Evolutionary conservation across 352 stramenopile genomes (phyloP).

Genomic region (Globisporangium okanoganense): DNA sequence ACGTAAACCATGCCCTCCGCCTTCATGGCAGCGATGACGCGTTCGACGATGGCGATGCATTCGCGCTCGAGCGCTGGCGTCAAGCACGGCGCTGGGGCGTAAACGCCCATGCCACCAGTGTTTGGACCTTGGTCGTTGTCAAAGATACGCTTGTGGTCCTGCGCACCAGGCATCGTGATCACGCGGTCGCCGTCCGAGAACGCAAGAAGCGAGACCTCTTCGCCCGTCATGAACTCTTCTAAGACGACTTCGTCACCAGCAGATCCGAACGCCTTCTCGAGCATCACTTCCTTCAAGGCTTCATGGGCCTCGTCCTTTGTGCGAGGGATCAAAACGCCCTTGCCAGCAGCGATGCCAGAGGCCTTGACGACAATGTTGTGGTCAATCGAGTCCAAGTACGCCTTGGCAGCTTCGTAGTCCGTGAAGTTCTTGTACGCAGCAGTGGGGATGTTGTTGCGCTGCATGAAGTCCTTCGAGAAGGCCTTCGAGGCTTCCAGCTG

Average conservation of each 20-base stretch:
- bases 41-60: slow-evolving; percentile 87
- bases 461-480: slow-evolving; percentile 99
- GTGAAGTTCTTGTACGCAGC: slow-evolving; percentile 97
- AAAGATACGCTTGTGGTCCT: slow-evolving; percentile 99
- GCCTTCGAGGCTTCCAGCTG: slow-evolving; percentile 98
- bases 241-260: slow-evolving; percentile 97
- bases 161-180: slow-evolving; percentile 94
- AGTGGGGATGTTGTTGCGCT: slow-evolving; percentile 96
- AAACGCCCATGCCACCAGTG: slow-evolving; percentile 99
- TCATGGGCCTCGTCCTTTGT: slow-evolving; percentile 91
- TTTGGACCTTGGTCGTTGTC: slow-evolving; percentile 98
- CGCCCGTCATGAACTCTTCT: slow-evolving; percentile 97
- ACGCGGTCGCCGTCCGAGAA: slow-evolving; percentile 97
- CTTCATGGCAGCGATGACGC: slow-evolving; percentile 78
- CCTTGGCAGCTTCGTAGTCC: slow-evolving; percentile 83
- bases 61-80: slow-evolving; percentile 90
- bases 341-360: slow-evolving; percentile 98
- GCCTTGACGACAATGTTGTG: slow-evolving; percentile 98
- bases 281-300: slow-evolving; percentile 97
- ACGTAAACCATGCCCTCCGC: slow-evolving; percentile 97
- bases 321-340: slow-evolving; percentile 97
- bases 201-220: slow-evolving; percentile 97
- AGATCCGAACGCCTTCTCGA: slow-evolving; percentile 94
- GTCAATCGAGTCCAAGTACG: slow-evolving; percentile 92
- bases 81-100: slow-evolving; percentile 96